Base-by-base conservation (phyloP, 176 grass and related monocot species). In the Tuctoria greenei region DNA sequence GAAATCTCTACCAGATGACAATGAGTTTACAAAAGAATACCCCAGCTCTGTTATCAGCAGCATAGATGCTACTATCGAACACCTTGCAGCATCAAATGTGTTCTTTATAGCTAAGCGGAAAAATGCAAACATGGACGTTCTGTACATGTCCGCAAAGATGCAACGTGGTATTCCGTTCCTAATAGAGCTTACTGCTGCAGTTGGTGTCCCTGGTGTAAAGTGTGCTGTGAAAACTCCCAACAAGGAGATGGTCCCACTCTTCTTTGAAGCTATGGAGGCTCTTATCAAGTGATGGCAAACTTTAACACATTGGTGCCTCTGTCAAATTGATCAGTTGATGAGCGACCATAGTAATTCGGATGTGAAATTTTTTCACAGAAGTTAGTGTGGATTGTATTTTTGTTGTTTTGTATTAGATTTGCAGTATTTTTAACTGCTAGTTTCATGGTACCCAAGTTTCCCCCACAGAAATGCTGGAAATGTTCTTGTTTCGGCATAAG, bases 221-320 rank as follows among this genome's bases (percentile, higher is more conserved):
- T 99, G 95, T 74, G 95, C 95, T 42, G 90, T 92, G 20, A 99
- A 99, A 86, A 92, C 95, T 37, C 80, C 95, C 20, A 99, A 84
- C 57, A 88, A 67, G 50, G 92, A 95, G 68, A 86, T 90, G 81
- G 89, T 85, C 34, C 79, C 92, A 4, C 77, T 99, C 37, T 86
- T 99, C 84, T 99, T 99, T 61, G 95, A 95, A 86, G 76, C 91
- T 18, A 88, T 99, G 76, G 95, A 99, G 71, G 62, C 82, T 54
- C 87, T 95, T 66, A 76, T 94, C 52, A 88, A 84, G 86, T 99
- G 72, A 95, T 25, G 40, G 41, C 1, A 11, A 71, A 59, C 47
- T 6, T 36, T 34, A 41, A 73, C 26, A 3, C 74, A 60, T 44
- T 4, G 27, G 17, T 45, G 46, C 36, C 20, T 77, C 25, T 56